phyloP scores from a whole-genome alignment of 2,329 filamentous ascomycete species.

The Xylariaceae sp. region DNA sequence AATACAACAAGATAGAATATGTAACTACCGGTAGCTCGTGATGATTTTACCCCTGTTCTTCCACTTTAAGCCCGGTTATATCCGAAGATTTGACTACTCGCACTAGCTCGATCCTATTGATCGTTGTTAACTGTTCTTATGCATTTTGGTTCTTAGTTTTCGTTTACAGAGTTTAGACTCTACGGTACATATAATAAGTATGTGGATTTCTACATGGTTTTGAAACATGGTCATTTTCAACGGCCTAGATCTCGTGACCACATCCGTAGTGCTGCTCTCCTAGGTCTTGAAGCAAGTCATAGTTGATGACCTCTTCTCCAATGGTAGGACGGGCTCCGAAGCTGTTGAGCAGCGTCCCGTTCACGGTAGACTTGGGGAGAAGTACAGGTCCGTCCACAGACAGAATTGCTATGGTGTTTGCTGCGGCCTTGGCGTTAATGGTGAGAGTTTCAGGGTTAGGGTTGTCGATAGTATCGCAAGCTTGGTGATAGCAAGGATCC shows the following conservation, averaged over 20 bases:
- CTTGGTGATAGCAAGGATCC: conserved; percentile 20
- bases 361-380: conserved; percentile 9
- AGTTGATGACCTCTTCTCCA: not conserved
- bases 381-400: conserved; percentile 13
- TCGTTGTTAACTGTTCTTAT: too few relatives aligned
- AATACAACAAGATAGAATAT: too few relatives aligned
- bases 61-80: too few relatives aligned
- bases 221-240: too few relatives aligned
- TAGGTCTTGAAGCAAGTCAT: not conserved
- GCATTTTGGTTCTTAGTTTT: too few relatives aligned
- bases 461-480: conserved; percentile 20
- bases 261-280: not conserved
- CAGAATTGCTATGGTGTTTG: conserved; percentile 17
- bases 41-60: too few relatives aligned
- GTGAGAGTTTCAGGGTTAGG: conserved; percentile 14
- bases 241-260: not conserved
- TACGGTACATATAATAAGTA: too few relatives aligned
- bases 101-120: too few relatives aligned
- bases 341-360: not conserved
- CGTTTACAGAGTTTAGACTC: too few relatives aligned
- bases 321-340: not conserved
- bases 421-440: conserved; percentile 17
- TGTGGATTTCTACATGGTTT: too few relatives aligned
- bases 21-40: too few relatives aligned
- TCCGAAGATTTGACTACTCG: too few relatives aligned